A percentile compares a stretch with the other conserved stretches of the same genome.
Evolutionary conservation across 495 filamentous ascomycete species (phyloP).

Genomic region (Elaphomyces granulatus): DNA sequence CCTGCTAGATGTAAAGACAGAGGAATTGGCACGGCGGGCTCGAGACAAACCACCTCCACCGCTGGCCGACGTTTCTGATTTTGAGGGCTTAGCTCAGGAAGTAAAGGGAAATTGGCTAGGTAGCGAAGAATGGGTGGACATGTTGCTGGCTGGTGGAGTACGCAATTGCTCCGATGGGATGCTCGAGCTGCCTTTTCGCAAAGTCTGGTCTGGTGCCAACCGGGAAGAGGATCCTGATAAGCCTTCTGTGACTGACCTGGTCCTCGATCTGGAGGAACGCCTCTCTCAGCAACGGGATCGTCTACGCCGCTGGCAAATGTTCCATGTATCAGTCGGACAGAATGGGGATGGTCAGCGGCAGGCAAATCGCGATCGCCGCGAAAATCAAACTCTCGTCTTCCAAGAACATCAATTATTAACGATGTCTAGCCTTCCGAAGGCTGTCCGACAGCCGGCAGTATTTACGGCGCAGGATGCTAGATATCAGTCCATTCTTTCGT

Average conservation of each 20-base stretch:
- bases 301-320: slow-evolving; percentile 58
- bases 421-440: slow-evolving; percentile 29
- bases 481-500: slow-evolving; percentile 36
- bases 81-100: slow-evolving; percentile 25
- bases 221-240: slow-evolving; percentile 37
- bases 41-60: slow-evolving; percentile 3
- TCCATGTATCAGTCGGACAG: slow-evolving; percentile 30
- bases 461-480: slow-evolving; percentile 37
- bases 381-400: slow-evolving; percentile 16
- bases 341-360: slow-evolving; percentile 9
- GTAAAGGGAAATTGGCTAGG: slow-evolving; percentile 64
- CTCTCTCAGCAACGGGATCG: slow-evolving; percentile 47
- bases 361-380: slow-evolving; percentile 5
- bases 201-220: slow-evolving; percentile 49
- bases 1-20: slow-evolving; percentile 39
- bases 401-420: slow-evolving; percentile 27
- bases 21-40: slow-evolving; percentile 26
- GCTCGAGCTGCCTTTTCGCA: slow-evolving; percentile 46
- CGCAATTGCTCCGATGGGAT: slow-evolving; percentile 44
- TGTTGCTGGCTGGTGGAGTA: slow-evolving; percentile 49
- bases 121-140: slow-evolving; percentile 50
- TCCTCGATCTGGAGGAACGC: slow-evolving; percentile 48
- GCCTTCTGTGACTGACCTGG: slow-evolving; percentile 18
- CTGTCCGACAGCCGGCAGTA: slow-evolving; percentile 19
- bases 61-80: slow-evolving; percentile 21